Conservation (phyloP, 2,329 filamentous ascomycete genomes). For the Diatrype stigma region DNA sequence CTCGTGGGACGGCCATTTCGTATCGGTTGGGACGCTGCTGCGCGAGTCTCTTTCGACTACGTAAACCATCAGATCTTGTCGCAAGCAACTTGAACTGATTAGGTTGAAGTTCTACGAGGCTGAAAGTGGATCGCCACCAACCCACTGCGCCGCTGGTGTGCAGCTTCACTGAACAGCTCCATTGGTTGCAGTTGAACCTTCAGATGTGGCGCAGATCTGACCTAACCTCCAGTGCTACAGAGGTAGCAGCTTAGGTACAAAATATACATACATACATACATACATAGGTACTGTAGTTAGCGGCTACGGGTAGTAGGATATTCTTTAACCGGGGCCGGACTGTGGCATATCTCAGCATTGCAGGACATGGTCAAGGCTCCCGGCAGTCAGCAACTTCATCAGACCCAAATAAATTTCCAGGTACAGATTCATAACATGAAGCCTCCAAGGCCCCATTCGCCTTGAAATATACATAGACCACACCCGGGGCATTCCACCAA, state of each 20-base stretch:
- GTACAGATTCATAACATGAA: no score
- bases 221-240: no score
- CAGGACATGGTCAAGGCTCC: not conserved
- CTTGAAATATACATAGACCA: no score
- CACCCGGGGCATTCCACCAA: no score
- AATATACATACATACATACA: not conserved
- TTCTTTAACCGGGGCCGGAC: not conserved
- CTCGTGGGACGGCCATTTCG: slow-evolving; percentile 60
- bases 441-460: no score
- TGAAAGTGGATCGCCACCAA: not conserved
- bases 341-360: not conserved
- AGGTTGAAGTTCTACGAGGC: not conserved
- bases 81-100: not conserved
- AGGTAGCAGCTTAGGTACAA: no score
- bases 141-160: not conserved
- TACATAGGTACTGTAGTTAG: no score
- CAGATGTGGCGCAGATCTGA: no score
- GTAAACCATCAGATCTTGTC: not conserved
- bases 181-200: no score
- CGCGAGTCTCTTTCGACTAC: slow-evolving; percentile 2
- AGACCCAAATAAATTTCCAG: not conserved
- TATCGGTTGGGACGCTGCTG: slow-evolving; percentile 19
- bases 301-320: no score
- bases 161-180: not conserved
- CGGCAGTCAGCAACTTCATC: no score